A percentile compares a stretch with the other conserved stretches of the same genome.
phyloP scores from a whole-genome alignment of 129 eudicot species.

The Sambucus nigra region DNA sequence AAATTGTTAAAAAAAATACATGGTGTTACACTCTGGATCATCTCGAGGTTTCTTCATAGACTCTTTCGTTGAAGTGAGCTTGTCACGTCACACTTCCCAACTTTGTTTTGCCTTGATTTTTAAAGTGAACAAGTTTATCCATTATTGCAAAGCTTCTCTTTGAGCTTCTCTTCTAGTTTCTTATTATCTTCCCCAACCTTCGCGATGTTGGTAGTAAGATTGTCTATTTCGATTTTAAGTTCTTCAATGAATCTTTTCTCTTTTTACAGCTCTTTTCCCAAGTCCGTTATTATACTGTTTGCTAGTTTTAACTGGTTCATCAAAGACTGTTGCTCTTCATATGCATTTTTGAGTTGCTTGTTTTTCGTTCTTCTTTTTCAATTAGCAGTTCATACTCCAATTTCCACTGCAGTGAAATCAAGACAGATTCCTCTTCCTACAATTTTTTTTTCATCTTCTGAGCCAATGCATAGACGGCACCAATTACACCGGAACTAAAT shows the following conservation, averaged over 20 bases:
- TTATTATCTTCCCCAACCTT: conserved; percentile 43
- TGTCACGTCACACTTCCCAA: conserved; percentile 25
- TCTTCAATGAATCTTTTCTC: conserved; percentile 48
- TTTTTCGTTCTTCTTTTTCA: conserved; percentile 46
- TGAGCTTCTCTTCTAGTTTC: conserved; percentile 43
- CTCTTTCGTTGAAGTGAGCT: conserved; percentile 41
- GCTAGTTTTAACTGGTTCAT: conserved; percentile 52
- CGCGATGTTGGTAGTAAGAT: conserved; percentile 28
- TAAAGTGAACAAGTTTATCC: conserved; percentile 35
- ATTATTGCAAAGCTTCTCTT: conserved; percentile 62
- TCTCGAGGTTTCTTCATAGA: conserved; percentile 32
- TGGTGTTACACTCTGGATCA: too few species aligned
- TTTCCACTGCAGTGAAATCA: conserved; percentile 50
- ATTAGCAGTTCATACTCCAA: conserved; percentile 40
- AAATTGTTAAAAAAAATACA: too few species aligned
- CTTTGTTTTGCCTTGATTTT: conserved; percentile 49
- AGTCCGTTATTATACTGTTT: conserved; percentile 35
- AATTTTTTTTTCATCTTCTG: conserved; percentile 55
- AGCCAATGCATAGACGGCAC: conserved; percentile 66
- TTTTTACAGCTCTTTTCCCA: conserved; percentile 52
- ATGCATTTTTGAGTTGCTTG: conserved; percentile 33
- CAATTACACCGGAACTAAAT: conserved; percentile 67
- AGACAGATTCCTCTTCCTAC: conserved; percentile 54
- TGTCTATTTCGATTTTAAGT: conserved; percentile 33
- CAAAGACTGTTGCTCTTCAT: conserved; percentile 53